phyloP scores from a whole-genome alignment of 2,329 filamentous ascomycete species.

The Diaporthe capsici region DNA sequence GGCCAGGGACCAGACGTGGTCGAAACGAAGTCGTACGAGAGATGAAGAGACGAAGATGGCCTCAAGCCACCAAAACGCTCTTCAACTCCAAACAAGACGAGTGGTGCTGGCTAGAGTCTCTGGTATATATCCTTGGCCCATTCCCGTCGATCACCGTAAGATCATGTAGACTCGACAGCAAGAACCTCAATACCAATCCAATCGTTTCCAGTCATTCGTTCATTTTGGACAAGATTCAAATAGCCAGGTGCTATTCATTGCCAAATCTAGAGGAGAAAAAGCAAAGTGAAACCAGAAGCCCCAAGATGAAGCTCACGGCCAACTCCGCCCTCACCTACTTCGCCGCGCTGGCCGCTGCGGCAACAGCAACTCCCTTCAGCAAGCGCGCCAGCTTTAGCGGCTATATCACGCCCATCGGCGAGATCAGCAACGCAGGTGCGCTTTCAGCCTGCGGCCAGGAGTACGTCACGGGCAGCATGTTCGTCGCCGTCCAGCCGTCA shows the following conservation, averaged over 20 bases:
- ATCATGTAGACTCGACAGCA: not conserved
- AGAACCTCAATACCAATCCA: not conserved
- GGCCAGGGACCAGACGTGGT: not conserved
- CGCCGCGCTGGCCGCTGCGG: not conserved
- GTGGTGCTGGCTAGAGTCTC: not conserved
- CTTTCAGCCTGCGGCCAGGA: constrained; percentile 19
- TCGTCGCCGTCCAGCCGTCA: constrained; percentile 33
- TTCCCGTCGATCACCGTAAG: not conserved
- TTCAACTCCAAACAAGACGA: not conserved
- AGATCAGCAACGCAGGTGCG: constrained; percentile 8
- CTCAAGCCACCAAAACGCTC: not conserved
- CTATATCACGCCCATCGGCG: constrained; percentile 33
- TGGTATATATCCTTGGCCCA: constrained; percentile 2
- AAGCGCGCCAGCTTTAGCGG: constrained; percentile 33
- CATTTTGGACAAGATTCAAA: not conserved
- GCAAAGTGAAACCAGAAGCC: not conserved
- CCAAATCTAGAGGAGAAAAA: not conserved
- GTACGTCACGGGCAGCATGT: constrained; percentile 37
- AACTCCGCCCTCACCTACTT: not conserved
- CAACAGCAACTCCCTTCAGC: constrained; percentile 9
- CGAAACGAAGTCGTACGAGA: not conserved
- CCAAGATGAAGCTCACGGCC: constrained; percentile 10
- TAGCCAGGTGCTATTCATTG: constrained; percentile 4
- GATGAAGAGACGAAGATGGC: not conserved
- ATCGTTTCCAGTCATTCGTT: not conserved